These are phyloP conservation scores for Venustampulla echinocandica DNA, from an alignment of 495 filamentous ascomycete species.

Conservation along the genomic window DNA sequence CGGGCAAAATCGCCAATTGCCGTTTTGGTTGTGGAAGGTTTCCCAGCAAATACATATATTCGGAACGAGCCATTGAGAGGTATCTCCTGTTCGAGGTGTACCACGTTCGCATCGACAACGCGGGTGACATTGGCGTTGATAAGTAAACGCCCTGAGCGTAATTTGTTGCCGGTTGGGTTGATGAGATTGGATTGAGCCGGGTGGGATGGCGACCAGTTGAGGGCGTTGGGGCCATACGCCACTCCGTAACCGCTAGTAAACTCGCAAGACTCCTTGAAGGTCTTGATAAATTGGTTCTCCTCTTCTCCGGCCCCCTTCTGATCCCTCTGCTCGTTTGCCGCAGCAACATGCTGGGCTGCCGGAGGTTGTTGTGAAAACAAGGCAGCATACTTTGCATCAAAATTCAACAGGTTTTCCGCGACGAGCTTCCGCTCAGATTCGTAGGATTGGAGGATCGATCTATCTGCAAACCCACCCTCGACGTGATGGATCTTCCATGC, in stretches of 20 bases:
- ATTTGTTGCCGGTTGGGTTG: constrained; percentile 48
- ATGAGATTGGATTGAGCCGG: constrained; percentile 62
- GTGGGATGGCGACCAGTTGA: constrained; percentile 61
- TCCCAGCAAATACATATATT: constrained; percentile 75
- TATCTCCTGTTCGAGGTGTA: constrained; percentile 81
- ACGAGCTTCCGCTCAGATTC: constrained; percentile 59
- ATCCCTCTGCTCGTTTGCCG: constrained; percentile 27
- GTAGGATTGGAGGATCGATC: constrained; percentile 60
- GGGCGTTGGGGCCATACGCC: constrained; percentile 50
- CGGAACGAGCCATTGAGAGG: constrained; percentile 82
- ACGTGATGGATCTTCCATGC: constrained; percentile 77
- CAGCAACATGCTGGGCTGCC: constrained; percentile 40
- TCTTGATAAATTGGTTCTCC: constrained; percentile 63
- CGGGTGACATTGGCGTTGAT: constrained; percentile 70
- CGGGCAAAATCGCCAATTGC: constrained; percentile 62
- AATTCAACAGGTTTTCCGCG: constrained; percentile 61
- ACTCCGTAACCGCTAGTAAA: constrained; percentile 67
- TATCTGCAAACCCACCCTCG: constrained; percentile 50
- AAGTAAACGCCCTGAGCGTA: constrained; percentile 63
- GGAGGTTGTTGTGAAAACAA: constrained; percentile 54
- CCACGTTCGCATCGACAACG: constrained; percentile 75
- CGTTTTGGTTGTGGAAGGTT: constrained; percentile 44
- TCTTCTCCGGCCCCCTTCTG: constrained; percentile 23
- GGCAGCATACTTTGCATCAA: constrained; percentile 64
- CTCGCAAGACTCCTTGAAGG: constrained; percentile 62